phyloP scores from a whole-genome alignment of 129 eudicot genomes.

The Centaurea solstitialis region DNA sequence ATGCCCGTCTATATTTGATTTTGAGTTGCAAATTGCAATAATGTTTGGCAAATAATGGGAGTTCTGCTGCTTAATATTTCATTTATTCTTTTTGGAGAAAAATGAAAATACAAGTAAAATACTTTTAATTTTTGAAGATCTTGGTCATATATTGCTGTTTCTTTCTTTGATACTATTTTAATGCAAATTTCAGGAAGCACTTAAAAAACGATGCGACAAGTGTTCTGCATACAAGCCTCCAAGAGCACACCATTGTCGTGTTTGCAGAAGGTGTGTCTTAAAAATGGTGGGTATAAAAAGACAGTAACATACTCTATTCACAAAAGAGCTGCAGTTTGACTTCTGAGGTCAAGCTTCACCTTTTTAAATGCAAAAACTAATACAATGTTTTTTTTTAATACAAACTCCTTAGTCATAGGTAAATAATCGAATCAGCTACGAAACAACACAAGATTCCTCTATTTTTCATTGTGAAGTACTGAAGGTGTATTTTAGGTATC shows the following conservation, averaged over 20 bases:
- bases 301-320: neutral
- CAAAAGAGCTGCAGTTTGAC: neutral
- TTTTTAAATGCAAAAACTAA: neutral
- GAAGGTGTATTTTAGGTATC: neutral
- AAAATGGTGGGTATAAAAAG: constrained; percentile 64
- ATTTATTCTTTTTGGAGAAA: neutral
- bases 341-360: constrained; percentile 20
- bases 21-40: neutral
- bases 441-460: neutral
- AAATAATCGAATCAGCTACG: neutral
- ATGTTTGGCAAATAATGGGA: neutral
- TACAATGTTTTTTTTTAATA: neutral
- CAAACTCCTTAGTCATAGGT: neutral
- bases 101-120: neutral
- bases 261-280: constrained; percentile 79
- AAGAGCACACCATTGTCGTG: constrained; percentile 88
- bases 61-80: neutral
- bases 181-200: constrained; percentile 50
- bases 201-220: constrained; percentile 57
- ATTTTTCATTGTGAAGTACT: neutral
- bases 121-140: neutral
- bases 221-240: constrained; percentile 77
- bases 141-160: neutral
- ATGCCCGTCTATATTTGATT: neutral
- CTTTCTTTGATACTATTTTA: neutral